A percentile compares a stretch with the other conserved stretches of the same genome.
phyloP scores from a whole-genome alignment of 2,329 filamentous ascomycete genomes.

The Thermothelomyces thermophilus region DNA sequence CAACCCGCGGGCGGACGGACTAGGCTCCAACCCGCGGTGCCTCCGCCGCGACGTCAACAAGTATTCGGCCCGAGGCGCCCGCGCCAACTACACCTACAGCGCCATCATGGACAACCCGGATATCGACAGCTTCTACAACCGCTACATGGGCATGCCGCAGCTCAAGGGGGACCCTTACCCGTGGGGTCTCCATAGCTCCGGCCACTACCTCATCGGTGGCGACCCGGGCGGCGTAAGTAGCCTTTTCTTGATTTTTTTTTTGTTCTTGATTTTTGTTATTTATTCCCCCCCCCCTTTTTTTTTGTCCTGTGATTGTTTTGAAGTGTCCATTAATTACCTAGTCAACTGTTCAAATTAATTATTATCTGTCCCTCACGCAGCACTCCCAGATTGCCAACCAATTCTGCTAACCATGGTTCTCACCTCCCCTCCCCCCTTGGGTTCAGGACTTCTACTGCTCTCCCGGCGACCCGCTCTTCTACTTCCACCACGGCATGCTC shows the following conservation, averaged over 20 bases:
- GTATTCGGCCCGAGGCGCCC: conserved; percentile 32
- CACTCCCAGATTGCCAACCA: too few species aligned
- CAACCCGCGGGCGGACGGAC: conserved; percentile 31
- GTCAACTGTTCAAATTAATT: too few species aligned
- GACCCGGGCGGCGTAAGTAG: conserved; percentile 18
- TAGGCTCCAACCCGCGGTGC: conserved; percentile 37
- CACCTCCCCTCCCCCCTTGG: too few species aligned
- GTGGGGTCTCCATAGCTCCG: conserved; percentile 35
- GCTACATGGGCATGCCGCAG: conserved; percentile 33
- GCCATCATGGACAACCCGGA: conserved; percentile 33
- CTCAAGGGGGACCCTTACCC: conserved; percentile 31
- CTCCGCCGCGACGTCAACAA: conserved; percentile 37
- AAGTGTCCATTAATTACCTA: too few species aligned
- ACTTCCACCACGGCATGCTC: conserved; percentile 35
- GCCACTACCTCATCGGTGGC: conserved; percentile 10
- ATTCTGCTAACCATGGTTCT: too few species aligned
- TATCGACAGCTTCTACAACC: conserved; percentile 37
- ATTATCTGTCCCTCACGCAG: too few species aligned
- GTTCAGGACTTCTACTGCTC: conserved; percentile 22
- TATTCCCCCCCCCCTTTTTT: background rate
- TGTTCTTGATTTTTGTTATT: background rate
- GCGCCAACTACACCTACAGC: conserved; percentile 29
- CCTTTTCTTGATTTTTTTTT: background rate
- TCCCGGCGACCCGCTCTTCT: conserved; percentile 36
- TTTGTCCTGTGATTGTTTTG: background rate